phyloP scores from a whole-genome alignment of 2,329 filamentous ascomycete species.

The Zalaria sp. region DNA sequence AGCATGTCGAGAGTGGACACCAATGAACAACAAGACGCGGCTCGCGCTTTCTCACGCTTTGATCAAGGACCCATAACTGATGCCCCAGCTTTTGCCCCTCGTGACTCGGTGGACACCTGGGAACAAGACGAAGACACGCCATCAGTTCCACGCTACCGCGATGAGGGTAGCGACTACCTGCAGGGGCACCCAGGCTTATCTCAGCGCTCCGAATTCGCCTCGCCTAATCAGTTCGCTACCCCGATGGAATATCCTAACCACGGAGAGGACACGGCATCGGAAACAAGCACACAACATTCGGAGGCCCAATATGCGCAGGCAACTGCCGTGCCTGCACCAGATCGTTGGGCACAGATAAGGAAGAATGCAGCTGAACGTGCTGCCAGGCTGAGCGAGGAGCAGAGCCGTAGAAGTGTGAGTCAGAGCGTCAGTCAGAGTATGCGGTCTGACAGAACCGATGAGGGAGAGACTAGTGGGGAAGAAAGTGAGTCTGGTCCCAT shows the following conservation, averaged over 20 bases:
- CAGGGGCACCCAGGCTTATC: background rate
- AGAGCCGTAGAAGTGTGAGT: conserved; percentile 20
- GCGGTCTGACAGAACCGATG: conserved; percentile 47
- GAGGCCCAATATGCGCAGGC: conserved; percentile 10
- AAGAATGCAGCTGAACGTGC: conserved; percentile 84
- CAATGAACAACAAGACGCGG: conserved; percentile 43
- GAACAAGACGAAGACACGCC: conserved; percentile 2
- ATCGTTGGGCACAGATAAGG: conserved; percentile 91
- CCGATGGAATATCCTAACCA: background rate
- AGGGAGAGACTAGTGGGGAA: conserved; percentile 86
- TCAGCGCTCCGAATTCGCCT: background rate
- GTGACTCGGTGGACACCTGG: conserved; percentile 16
- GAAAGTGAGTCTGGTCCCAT: conserved; percentile 53
- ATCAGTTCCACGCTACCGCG: background rate
- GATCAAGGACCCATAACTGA: conserved; percentile 81
- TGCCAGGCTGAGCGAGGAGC: conserved; percentile 51
- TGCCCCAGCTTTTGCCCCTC: conserved; percentile 68
- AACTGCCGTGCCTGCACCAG: conserved; percentile 32
- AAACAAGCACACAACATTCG: conserved; percentile 23
- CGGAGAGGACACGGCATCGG: conserved; percentile 22
- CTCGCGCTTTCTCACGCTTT: conserved; percentile 53
- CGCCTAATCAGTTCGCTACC: background rate
- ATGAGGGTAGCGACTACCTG: background rate
- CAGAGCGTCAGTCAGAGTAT: conserved; percentile 36
- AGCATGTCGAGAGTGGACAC: conserved; percentile 45